phyloP scores from a whole-genome alignment of 768 basidiomycete genomes.

The Lentinula sp. region DNA sequence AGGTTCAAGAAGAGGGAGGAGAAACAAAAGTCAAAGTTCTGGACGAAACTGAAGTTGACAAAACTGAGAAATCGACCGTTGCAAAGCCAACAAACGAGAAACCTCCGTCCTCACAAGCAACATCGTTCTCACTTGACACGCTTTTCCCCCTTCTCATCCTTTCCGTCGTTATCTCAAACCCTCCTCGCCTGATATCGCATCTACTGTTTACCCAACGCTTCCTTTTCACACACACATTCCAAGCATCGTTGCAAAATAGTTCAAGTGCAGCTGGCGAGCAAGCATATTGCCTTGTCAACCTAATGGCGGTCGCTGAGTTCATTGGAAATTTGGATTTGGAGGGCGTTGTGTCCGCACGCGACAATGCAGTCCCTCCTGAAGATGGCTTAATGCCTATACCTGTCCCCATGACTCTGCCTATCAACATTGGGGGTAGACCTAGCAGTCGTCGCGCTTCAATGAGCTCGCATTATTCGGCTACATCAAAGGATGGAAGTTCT shows the following conservation, averaged over 20 bases:
- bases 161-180: conserved; percentile 90
- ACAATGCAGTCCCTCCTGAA: neutral
- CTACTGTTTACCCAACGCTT: conserved; percentile 61
- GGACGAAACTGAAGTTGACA: neutral
- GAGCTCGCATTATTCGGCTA: neutral
- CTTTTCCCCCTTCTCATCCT: conserved; percentile 92
- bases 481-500: neutral
- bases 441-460: neutral
- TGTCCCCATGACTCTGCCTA: conserved; percentile 1
- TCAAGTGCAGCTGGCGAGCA: conserved; percentile 71
- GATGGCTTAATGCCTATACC: conserved; percentile 2
- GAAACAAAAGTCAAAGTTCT: neutral
- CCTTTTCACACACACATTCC: conserved; percentile 2
- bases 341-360: conserved; percentile 31
- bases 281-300: conserved; percentile 88
- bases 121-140: conserved; percentile 48
- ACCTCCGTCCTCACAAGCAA: conserved; percentile 13
- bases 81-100: neutral
- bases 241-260: conserved; percentile 24
- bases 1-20: neutral
- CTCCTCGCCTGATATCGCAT: conserved; percentile 70
- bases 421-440: neutral
- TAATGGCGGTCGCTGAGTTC: conserved; percentile 94
- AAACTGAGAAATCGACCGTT: neutral
- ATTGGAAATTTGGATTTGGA: conserved; percentile 90